Percentiles rank a stretch among this genome's conserved stretches.
Conservation (phyloP, 179 eudicot genomes). For the Camellia oleifera region DNA sequence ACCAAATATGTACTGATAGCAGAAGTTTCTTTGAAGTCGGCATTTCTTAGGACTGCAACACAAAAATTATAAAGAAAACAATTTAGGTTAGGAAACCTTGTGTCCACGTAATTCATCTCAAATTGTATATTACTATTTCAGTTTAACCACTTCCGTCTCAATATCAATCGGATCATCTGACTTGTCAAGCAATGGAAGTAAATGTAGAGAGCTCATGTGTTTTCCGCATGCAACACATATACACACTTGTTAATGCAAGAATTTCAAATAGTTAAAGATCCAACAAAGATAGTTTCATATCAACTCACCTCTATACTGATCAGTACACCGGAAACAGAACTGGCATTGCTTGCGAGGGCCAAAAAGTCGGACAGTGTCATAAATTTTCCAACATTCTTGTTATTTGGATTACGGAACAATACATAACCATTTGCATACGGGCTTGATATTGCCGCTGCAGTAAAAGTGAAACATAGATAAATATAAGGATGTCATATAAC, state of each 20-base stretch:
- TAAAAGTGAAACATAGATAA: slow-evolving; percentile 4
- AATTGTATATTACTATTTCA: background rate
- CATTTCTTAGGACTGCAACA: background rate
- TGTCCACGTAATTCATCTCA: background rate
- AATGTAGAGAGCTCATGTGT: background rate
- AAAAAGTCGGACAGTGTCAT: slow-evolving; percentile 63
- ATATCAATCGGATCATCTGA: background rate
- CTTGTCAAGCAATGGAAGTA: background rate
- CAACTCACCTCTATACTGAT: slow-evolving; percentile 77
- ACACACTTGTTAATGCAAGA: background rate
- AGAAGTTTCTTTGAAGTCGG: background rate
- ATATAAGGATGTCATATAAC: background rate
- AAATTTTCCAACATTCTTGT: slow-evolving; percentile 55
- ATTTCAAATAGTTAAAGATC: background rate
- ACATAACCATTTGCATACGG: slow-evolving; percentile 31
- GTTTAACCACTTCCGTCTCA: background rate
- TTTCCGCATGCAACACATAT: background rate
- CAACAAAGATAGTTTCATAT: background rate
- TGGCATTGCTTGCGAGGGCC: slow-evolving; percentile 50
- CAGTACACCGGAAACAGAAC: slow-evolving; percentile 64
- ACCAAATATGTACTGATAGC: background rate
- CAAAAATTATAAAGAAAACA: background rate
- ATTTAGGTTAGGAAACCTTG: background rate
- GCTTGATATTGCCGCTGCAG: slow-evolving; percentile 68
- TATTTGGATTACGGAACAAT: slow-evolving; percentile 61